These are phyloP conservation scores for Narthecium ossifragum DNA, from an alignment of 106 monocot species.

Conservation along the genomic window DNA sequence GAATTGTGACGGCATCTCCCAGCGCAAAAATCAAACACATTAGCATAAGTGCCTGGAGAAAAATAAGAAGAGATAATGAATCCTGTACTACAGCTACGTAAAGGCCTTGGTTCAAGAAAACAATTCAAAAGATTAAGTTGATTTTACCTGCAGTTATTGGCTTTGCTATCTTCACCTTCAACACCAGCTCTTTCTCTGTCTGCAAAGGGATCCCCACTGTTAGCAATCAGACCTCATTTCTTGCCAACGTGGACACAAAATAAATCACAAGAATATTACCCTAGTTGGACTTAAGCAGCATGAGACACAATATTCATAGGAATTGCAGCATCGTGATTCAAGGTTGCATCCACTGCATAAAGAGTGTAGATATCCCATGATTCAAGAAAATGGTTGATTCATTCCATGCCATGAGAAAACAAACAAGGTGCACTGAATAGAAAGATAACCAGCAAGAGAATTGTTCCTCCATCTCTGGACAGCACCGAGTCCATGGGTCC, in stretches of 20 bases:
- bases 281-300: constrained; percentile 86
- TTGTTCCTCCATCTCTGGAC: constrained; percentile 51
- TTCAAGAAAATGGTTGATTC: constrained; percentile 14
- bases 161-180: constrained; percentile 83
- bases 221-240: background rate
- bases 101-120: too few species aligned
- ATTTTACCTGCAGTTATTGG: constrained; percentile 77
- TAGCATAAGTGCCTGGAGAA: constrained; percentile 67
- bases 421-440: background rate
- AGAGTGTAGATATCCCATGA: background rate
- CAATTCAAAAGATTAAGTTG: background rate
- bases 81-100: too few species aligned
- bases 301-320: constrained; percentile 95
- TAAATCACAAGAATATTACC: constrained; percentile 30
- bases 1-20: constrained; percentile 98
- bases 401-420: background rate
- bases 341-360: constrained; percentile 82
- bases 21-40: constrained; percentile 82
- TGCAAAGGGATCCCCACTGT: constrained; percentile 15
- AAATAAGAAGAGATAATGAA: constrained; percentile 1
- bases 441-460: constrained; percentile 91
- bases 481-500: constrained; percentile 57
- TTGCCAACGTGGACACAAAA: too few species aligned
- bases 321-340: constrained; percentile 73
- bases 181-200: constrained; percentile 59